phyloP scores from a whole-genome alignment of 1,284 basidiomycete genomes.

The Malassezia nana region DNA sequence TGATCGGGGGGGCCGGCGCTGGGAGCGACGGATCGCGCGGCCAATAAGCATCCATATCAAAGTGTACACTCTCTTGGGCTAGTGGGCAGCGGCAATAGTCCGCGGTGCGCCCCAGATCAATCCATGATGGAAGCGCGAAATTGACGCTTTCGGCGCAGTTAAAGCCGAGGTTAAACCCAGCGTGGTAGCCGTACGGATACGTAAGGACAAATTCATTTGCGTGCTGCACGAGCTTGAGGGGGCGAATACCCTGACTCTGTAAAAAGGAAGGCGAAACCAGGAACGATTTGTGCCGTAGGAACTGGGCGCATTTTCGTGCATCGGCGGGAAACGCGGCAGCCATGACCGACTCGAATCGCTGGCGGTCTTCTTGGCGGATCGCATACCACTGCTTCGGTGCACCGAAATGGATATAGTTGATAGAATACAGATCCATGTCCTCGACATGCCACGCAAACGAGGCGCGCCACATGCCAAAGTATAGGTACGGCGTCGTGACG shows the following conservation, averaged over 20 bases:
- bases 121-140: conserved; percentile 90
- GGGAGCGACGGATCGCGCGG: not conserved
- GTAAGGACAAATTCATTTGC: conserved; percentile 91
- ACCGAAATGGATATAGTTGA: conserved; percentile 98
- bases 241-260: conserved; percentile 61
- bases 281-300: conserved; percentile 92
- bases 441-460: conserved; percentile 98
- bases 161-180: conserved; percentile 91
- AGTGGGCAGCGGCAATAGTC: conserved; percentile 41
- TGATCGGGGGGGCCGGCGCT: conserved; percentile 13
- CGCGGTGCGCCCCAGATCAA: conserved; percentile 62
- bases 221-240: conserved; percentile 61
- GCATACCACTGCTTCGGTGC: conserved; percentile 95
- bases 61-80: conserved; percentile 41
- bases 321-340: conserved; percentile 40
- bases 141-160: conserved; percentile 98
- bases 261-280: conserved; percentile 79
- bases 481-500: conserved; percentile 93
- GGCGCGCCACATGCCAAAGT: conserved; percentile 98
- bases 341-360: conserved; percentile 46
- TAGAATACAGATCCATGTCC: conserved; percentile 78
- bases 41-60: conserved; percentile 38
- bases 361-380: conserved; percentile 70
- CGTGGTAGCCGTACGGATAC: conserved; percentile 82
- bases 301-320: conserved; percentile 70